Conservation (phyloP, 1,284 basidiomycete species). For the Cryptococcus sp. region DNA sequence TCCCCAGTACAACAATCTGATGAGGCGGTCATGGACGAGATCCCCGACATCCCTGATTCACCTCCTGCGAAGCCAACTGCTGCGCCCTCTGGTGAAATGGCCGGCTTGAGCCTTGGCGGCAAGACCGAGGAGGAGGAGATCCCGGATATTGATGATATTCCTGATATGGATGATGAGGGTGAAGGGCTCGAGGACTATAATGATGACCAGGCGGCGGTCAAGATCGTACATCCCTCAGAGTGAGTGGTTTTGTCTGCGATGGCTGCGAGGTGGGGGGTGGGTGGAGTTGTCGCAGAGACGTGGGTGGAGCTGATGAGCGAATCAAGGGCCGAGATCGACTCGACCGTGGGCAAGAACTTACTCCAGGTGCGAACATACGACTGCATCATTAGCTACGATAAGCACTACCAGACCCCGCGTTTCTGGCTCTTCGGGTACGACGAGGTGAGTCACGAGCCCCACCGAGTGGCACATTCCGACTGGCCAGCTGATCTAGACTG, state of each 20-base stretch:
- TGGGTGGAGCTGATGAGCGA: background rate
- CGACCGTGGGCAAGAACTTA: slow-evolving; percentile 63
- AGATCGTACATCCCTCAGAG: slow-evolving; percentile 35
- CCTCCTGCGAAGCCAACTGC: slow-evolving; percentile 22
- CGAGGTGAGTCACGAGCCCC: slow-evolving; percentile 60
- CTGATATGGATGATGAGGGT: slow-evolving; percentile 77
- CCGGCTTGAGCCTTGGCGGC: slow-evolving; percentile 44
- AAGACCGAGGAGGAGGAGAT: slow-evolving; percentile 55
- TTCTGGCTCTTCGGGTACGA: slow-evolving; percentile 95
- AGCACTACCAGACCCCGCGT: slow-evolving; percentile 94
- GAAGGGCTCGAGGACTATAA: slow-evolving; percentile 68
- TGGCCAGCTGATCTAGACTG: background rate
- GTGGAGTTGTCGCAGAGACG: too few relatives aligned
- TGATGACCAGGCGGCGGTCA: slow-evolving; percentile 62
- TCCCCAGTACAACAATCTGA: slow-evolving; percentile 20
- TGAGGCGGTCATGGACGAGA: slow-evolving; percentile 41
- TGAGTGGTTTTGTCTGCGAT: slow-evolving; percentile 18
- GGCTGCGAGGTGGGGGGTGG: background rate
- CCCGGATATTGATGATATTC: slow-evolving; percentile 84
- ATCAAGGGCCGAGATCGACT: slow-evolving; percentile 52
- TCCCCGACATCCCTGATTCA: slow-evolving; percentile 46
- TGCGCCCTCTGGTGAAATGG: slow-evolving; percentile 50
- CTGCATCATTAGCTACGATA: slow-evolving; percentile 98
- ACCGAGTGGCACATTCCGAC: background rate
- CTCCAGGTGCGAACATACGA: slow-evolving; percentile 97